Evolutionary conservation across 495 filamentous ascomycete species (phyloP).

Genomic region (Hyphodiscus hymeniophilus): DNA sequence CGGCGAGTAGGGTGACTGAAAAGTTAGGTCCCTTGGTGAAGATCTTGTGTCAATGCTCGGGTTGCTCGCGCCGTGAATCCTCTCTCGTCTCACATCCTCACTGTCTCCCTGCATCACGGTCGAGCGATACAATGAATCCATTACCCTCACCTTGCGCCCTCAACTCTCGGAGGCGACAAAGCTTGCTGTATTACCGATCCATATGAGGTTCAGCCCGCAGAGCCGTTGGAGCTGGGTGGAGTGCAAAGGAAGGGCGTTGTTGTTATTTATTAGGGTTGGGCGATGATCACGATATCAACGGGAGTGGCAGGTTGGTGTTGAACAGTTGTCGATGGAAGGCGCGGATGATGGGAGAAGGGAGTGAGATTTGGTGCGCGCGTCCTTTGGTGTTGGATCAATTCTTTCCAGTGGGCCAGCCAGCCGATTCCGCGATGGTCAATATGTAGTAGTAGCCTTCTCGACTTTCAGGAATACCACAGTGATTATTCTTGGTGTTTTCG

Average conservation of each 20-base stretch:
- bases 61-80: slow-evolving; percentile 10
- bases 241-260: neutral
- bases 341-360: slow-evolving; percentile 3
- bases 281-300: slow-evolving; percentile 1
- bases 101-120: slow-evolving; percentile 22
- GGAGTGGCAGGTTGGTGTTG: slow-evolving; percentile 1
- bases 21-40: slow-evolving; percentile 20
- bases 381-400: neutral
- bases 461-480: too few species aligned
- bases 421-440: neutral
- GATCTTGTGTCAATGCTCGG: slow-evolving; percentile 14
- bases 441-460: neutral
- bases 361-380: neutral
- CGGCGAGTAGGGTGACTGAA: slow-evolving; percentile 14
- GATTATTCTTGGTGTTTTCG: too few species aligned
- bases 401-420: slow-evolving; percentile 7
- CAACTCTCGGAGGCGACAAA: slow-evolving; percentile 10
- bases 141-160: neutral
- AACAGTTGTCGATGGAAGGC: slow-evolving; percentile 6
- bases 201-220: slow-evolving; percentile 7
- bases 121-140: slow-evolving; percentile 20
- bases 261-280: slow-evolving; percentile 1
- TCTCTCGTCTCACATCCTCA: slow-evolving; percentile 15
- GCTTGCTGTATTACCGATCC: slow-evolving; percentile 12
- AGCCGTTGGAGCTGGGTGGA: neutral